Conservation (phyloP, 768 basidiomycete species). For the Boletellus ananas region DNA sequence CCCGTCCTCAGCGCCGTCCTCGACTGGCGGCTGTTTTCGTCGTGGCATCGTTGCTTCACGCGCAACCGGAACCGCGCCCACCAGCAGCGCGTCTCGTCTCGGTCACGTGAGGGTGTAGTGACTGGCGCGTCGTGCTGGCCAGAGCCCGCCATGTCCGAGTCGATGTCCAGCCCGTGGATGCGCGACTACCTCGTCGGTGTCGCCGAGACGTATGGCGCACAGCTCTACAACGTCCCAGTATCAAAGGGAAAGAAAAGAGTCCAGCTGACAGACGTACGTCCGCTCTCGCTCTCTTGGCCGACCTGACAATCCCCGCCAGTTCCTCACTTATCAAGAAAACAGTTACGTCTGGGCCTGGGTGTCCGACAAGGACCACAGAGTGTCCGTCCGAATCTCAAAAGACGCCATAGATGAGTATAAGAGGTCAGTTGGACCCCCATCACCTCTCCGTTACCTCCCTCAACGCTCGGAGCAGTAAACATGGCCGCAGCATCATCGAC, state of each 20-base stretch:
- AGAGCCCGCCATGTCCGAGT: slow-evolving; percentile 36
- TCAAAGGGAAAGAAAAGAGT: slow-evolving; percentile 45
- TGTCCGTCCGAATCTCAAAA: slow-evolving; percentile 54
- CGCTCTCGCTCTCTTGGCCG: not conserved
- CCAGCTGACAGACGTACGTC: slow-evolving; percentile 54
- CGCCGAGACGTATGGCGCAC: slow-evolving; percentile 50
- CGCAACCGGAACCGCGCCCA: too few species aligned
- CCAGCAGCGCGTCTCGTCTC: slow-evolving; percentile 5
- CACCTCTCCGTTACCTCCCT: not conserved
- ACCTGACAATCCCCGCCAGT: slow-evolving; percentile 36
- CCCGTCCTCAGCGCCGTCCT: not conserved
- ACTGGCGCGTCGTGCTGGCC: too few species aligned
- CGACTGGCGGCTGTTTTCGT: slow-evolving; percentile 22
- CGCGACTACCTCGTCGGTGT: slow-evolving; percentile 45
- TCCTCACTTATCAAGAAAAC: slow-evolving; percentile 47
- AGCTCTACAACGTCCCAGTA: slow-evolving; percentile 26
- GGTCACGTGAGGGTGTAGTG: too few species aligned
- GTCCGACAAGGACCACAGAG: slow-evolving; percentile 51
- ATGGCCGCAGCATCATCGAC: slow-evolving; percentile 40
- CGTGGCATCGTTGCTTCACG: slow-evolving; percentile 12
- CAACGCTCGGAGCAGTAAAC: slow-evolving; percentile 16
- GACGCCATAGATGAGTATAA: slow-evolving; percentile 46
- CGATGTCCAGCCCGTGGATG: slow-evolving; percentile 52
- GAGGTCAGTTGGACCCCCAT: slow-evolving; percentile 28
- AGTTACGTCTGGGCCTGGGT: slow-evolving; percentile 59